phyloP scores from a whole-genome alignment of 192 early-diverging fungal species.

The Kickxella alabastrina region DNA sequence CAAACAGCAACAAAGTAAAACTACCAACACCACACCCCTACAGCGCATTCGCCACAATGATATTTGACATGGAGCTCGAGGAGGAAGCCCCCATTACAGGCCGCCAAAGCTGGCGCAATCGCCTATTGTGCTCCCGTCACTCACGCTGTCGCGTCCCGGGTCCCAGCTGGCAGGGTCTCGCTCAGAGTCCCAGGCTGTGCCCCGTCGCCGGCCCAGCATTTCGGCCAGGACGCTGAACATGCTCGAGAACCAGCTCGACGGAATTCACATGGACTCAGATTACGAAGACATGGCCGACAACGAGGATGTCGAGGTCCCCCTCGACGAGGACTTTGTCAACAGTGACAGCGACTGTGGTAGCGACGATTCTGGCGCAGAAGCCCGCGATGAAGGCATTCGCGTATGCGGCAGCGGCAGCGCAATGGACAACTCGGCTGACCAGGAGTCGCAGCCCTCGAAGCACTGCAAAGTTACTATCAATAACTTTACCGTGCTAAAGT shows the following conservation, averaged over 20 bases:
- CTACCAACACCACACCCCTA: too few species aligned
- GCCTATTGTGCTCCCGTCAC: constrained; percentile 31
- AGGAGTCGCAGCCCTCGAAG: too few species aligned
- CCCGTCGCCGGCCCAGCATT: constrained; percentile 36
- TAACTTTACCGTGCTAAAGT: constrained; percentile 58
- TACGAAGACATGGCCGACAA: constrained; percentile 46
- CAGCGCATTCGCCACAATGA: too few species aligned
- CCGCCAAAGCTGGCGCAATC: constrained; percentile 4
- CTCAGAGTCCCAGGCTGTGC: constrained; percentile 17
- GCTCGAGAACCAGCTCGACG: constrained; percentile 47
- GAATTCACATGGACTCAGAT: constrained; percentile 36
- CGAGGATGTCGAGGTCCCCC: constrained; percentile 45
- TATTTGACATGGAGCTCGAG: constrained; percentile 49
- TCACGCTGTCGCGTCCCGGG: constrained; percentile 33
- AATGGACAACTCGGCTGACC: too few species aligned
- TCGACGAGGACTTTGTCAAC: constrained; percentile 46
- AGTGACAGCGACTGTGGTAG: constrained; percentile 6
- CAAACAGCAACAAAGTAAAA: too few species aligned
- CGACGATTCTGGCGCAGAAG: background rate
- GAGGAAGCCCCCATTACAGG: constrained; percentile 7
- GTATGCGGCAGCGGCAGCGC: background rate
- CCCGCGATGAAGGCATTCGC: background rate
- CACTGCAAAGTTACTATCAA: constrained; percentile 39
- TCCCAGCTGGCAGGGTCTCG: constrained; percentile 26
- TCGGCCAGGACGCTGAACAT: constrained; percentile 32